These are phyloP conservation scores for Leccinellum rugosiceps DNA, from an alignment of 768 basidiomycete species.

Conservation along the genomic window DNA sequence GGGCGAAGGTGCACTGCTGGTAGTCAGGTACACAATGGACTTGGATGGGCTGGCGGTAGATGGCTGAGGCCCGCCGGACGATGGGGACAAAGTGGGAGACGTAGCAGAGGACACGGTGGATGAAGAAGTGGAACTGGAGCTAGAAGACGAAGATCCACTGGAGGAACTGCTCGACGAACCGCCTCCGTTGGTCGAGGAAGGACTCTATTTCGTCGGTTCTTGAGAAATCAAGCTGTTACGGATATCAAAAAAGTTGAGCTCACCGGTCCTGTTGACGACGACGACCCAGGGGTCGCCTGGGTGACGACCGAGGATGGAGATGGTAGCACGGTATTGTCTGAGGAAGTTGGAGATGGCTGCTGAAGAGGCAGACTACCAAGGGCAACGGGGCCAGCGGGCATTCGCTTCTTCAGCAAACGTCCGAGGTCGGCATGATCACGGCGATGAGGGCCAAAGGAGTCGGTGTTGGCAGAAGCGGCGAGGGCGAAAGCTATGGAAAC, in stretches of 20 bases:
- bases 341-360: conserved; percentile 16
- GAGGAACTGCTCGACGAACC: conserved; percentile 10
- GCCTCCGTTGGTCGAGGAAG: conserved; percentile 7
- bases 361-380: neutral
- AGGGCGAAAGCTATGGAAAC: conserved; percentile 53
- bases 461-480: conserved; percentile 44
- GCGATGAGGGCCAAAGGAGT: conserved; percentile 39
- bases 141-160: conserved; percentile 11
- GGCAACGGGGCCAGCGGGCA: conserved; percentile 21
- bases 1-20: conserved; percentile 16
- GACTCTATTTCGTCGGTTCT: conserved; percentile 5
- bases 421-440: conserved; percentile 58
- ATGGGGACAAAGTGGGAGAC: conserved; percentile 13
- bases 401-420: conserved; percentile 69
- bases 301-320: neutral
- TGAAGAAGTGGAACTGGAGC: conserved; percentile 17
- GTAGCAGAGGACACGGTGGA: conserved; percentile 17
- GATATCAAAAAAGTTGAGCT: conserved; percentile 2
- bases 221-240: conserved; percentile 1
- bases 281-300: conserved; percentile 10
- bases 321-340: neutral
- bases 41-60: conserved; percentile 35
- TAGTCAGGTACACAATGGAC: conserved; percentile 46
- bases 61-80: conserved; percentile 14
- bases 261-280: conserved; percentile 21